Percentiles rank a stretch among this genome's conserved stretches.
phyloP scores from a whole-genome alignment of 106 monocot species.

The Allium cepa region DNA sequence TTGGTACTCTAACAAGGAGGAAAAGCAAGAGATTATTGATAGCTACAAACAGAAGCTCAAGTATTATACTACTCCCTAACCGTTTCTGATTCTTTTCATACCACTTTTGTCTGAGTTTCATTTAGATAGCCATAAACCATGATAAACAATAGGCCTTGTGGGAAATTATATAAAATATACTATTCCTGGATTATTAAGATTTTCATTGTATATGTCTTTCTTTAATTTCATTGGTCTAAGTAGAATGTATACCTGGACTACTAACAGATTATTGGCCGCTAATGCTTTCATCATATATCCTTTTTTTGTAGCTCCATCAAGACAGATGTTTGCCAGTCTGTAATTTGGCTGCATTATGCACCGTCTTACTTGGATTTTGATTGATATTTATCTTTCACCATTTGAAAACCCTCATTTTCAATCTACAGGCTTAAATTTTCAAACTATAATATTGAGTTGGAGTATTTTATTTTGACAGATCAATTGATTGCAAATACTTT shows the following conservation, averaged over 20 bases:
- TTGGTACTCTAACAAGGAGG: constrained; percentile 87
- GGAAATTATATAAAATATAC: neutral
- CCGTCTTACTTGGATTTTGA: neutral
- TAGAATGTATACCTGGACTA: too few species aligned
- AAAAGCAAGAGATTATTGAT: constrained; percentile 79
- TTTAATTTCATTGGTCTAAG: too few species aligned
- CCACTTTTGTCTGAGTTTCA: neutral
- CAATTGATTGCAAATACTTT: constrained; percentile 96
- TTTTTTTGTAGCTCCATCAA: neutral
- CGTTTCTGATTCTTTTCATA: neutral
- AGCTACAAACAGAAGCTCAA: constrained; percentile 84
- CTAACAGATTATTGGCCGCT: too few species aligned
- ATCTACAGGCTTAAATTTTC: neutral
- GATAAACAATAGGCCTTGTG: neutral
- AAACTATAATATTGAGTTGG: neutral
- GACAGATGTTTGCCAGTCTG: neutral
- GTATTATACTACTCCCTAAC: constrained; percentile 22
- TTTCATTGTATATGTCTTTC: too few species aligned
- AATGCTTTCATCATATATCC: neutral
- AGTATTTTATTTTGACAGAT: constrained; percentile 32
- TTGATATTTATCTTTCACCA: neutral
- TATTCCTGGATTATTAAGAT: neutral
- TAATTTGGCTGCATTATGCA: neutral
- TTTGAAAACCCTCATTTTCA: neutral
- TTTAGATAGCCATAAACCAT: neutral